Evolutionary conservation across 306 rosid genomes (phyloP).

Genomic region (Lathyrus oleraceus): DNA sequence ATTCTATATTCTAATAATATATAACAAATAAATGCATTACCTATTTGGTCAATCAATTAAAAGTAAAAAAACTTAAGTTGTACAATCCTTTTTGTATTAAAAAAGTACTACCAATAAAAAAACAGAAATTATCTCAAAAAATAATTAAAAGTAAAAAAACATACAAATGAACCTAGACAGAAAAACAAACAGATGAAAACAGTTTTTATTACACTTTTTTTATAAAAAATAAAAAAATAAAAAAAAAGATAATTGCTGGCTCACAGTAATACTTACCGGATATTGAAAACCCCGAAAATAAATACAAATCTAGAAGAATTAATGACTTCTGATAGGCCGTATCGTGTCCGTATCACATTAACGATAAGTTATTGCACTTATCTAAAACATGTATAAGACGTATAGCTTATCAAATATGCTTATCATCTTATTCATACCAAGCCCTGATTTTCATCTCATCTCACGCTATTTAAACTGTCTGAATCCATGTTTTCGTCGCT

Average conservation of each 20-base stretch:
- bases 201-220: too few species aligned
- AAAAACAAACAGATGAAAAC: too few species aligned
- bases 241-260: neutral
- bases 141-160: too few species aligned
- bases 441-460: conserved; percentile 38
- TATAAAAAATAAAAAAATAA: too few species aligned
- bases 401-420: fast-evolving
- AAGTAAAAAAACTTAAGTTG: neutral
- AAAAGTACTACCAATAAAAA: too few species aligned
- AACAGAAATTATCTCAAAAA: too few species aligned
- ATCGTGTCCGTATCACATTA: neutral
- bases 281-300: conserved; percentile 46
- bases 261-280: neutral
- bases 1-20: too few species aligned
- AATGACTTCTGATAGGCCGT: conserved; percentile 30
- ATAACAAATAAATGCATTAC: neutral
- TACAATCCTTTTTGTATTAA: too few species aligned
- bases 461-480: conserved; percentile 88
- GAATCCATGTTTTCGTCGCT: conserved; percentile 70
- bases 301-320: conserved; percentile 47
- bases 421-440: neutral
- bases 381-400: neutral
- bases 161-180: too few species aligned
- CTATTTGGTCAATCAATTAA: neutral
- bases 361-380: fast-evolving